Evolutionary conservation across 176 grass and related monocot genomes (phyloP), one percentile per base, ranked within the genome.

Genomic region (Urochloa ruziziensis): DNA sequence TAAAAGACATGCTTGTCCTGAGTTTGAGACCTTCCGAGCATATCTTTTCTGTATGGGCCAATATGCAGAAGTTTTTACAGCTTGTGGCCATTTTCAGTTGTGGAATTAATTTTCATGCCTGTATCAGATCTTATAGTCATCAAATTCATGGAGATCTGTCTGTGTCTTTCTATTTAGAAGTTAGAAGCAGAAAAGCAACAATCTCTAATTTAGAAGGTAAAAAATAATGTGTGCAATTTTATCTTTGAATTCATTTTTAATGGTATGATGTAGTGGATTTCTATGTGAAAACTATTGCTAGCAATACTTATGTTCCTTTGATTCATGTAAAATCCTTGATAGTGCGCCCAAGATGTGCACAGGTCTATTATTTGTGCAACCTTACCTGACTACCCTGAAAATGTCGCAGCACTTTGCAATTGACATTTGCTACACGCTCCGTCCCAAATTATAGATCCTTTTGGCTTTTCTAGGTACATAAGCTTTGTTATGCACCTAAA

Each of bases 141-240:
- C 15, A 36, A 42, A 37, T 37, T 66, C 47, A 73, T 77, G 75
- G 52, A 75, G 34, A 51, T 62, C 24, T 74, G 59, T 88, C 9
- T 82, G 69, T 85, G 70, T 8, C 16, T 46, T 40, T 73, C 75
- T 47, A 25, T 84, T 86, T 75, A 80, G 67, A 92, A 83, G 34
- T 80, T 88, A n/a, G 81, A 77, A 89, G 62, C 8, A 42, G 86
- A 75, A 83, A 18, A 30, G 24, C 36, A 59, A 79, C 51, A 79
- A 21, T 86, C 49, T 88, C 86, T 79, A 79, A 89, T 75, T 82
- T 89, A 80, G 90, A 70, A 85, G 61, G 67, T 53, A 83, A 78
- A 66, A 11, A 77, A 62, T 71, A 58, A 67, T 85, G 80, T 12
- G 53, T 77, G 1, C 42, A 23, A 18, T 65, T 12, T 73, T 1